A percentile compares a stretch with the other conserved stretches of the same genome.
Conservation (phyloP, 345 rosid species). For the Murraya koenigii region DNA sequence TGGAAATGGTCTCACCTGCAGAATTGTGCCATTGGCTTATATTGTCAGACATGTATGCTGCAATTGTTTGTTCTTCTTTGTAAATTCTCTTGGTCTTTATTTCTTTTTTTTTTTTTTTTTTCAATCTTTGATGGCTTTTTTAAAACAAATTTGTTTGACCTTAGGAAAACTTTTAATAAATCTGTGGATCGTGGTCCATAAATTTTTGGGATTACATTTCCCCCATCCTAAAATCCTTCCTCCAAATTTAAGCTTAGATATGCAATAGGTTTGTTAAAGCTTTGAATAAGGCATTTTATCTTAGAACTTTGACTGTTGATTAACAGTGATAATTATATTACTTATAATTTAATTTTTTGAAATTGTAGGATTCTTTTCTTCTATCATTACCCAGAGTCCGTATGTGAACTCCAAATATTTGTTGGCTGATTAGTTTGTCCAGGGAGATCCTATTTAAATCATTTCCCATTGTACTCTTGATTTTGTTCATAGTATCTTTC, state of each 20-base stretch:
- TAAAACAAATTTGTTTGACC: too few relatives aligned
- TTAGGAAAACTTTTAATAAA: not conserved
- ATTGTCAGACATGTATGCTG: conserved; percentile 79
- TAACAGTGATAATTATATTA: not conserved
- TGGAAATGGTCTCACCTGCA: conserved; percentile 78
- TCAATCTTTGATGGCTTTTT: not conserved
- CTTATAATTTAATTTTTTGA: not conserved
- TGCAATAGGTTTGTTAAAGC: not conserved
- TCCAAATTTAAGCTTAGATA: not conserved
- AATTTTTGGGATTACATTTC: not conserved
- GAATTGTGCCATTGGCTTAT: conserved; percentile 90
- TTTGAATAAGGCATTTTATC: not conserved
- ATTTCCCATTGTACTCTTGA: not conserved
- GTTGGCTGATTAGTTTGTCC: not conserved
- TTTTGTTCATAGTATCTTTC: not conserved
- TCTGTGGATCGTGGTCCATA: too few relatives aligned
- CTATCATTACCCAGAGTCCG: not conserved
- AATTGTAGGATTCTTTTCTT: not conserved
- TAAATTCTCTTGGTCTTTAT: conserved; percentile 8
- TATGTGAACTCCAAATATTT: not conserved
- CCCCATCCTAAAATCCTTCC: not conserved
- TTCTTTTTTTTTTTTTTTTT: not conserved
- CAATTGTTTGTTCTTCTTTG: conserved; percentile 13
- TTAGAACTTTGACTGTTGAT: not conserved
- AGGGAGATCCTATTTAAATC: not conserved